Base-by-base conservation (phyloP, 2,329 filamentous ascomycete species). In the Trichoderma sp. region DNA sequence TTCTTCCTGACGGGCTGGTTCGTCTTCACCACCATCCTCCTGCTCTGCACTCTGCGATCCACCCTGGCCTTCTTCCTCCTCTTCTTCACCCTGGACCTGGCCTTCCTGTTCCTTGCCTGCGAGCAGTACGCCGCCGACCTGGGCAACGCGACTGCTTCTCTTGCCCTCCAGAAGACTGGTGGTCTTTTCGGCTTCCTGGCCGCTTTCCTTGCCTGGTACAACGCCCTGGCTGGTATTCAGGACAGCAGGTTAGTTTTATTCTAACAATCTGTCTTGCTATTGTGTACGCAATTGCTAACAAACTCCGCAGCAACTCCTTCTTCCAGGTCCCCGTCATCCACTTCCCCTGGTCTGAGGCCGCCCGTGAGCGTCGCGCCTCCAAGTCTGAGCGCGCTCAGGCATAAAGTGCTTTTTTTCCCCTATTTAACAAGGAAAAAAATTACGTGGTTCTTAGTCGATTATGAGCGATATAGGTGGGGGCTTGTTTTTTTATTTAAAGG, bases 281-380 rank as follows among this genome's bases (percentile, higher is more conserved):
- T 14, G 7, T 37, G 16, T 39, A 26, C 18, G 24, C 43, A 26
- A 52, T 37, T 30, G 70, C 79, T 84, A 77, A 84, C 77, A 59
- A 58, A 10, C 67, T 55, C 49, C 70, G 39, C 76, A 96, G 93
- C 84, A 90, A 90, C 82, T 90, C 87, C 32, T 97, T 97, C 89
- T 96, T 97, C 85, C 86, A 96, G 79, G 89, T 97, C 71, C 95
- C 94, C 63, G 94, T 97, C 72, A 90, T 91, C 75, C 94, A 97
- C 85, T 96, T 97, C 86, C 95, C 94, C 66, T 97, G 95, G 95
- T 95, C 92, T 46, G 90, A 91, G 75, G 91, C 91, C 82, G 91
- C 88, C 65, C 87, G 86, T 71, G 85, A 89, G 79, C 79, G 78
- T 70, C 86, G 89, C 70, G 78, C 76, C 71, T 84, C 76, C 71